Evolutionary conservation across 495 filamentous ascomycete species (phyloP).

Genomic region (Aspergillus wentii): DNA sequence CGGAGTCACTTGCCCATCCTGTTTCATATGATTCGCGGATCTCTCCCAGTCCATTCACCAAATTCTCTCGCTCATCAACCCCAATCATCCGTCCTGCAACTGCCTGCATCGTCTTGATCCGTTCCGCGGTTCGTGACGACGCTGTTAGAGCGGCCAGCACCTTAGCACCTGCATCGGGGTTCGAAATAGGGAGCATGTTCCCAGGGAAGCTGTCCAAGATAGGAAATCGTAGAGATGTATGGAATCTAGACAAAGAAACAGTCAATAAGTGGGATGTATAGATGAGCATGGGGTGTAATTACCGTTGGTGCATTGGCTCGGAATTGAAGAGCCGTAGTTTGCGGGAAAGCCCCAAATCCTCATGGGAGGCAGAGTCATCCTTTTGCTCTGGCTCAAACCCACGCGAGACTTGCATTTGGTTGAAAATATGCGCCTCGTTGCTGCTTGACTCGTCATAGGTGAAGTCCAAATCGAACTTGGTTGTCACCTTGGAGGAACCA

Average conservation of each 20-base stretch:
- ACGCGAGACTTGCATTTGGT: constrained; percentile 47
- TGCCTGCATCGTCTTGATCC: constrained; percentile 60
- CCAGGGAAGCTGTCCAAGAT: constrained; percentile 76
- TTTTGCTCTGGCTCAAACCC: constrained; percentile 37
- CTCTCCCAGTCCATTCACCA: constrained; percentile 78
- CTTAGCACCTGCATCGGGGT: constrained; percentile 39
- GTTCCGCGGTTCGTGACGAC: constrained; percentile 62
- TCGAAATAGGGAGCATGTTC: constrained; percentile 50
- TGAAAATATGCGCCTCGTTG: constrained; percentile 55
- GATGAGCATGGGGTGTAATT: constrained; percentile 14
- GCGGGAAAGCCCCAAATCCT: constrained; percentile 26
- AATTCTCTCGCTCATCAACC: constrained; percentile 74
- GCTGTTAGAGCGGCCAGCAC: constrained; percentile 67
- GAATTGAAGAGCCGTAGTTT: constrained; percentile 33
- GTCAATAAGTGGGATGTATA: constrained; percentile 2
- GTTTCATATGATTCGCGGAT: constrained; percentile 85
- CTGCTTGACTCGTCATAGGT: constrained; percentile 38
- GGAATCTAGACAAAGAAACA: constrained; percentile 39
- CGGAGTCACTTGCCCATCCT: constrained; percentile 82
- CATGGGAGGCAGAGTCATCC: constrained; percentile 15
- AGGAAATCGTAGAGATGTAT: constrained; percentile 62
- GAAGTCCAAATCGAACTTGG: constrained; percentile 55
- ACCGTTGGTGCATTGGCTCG: constrained; percentile 58
- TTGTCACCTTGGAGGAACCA: constrained; percentile 15
- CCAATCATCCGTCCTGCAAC: constrained; percentile 54